phyloP scores from a whole-genome alignment of 106 monocot species.

The Dactylorhiza incarnata region DNA sequence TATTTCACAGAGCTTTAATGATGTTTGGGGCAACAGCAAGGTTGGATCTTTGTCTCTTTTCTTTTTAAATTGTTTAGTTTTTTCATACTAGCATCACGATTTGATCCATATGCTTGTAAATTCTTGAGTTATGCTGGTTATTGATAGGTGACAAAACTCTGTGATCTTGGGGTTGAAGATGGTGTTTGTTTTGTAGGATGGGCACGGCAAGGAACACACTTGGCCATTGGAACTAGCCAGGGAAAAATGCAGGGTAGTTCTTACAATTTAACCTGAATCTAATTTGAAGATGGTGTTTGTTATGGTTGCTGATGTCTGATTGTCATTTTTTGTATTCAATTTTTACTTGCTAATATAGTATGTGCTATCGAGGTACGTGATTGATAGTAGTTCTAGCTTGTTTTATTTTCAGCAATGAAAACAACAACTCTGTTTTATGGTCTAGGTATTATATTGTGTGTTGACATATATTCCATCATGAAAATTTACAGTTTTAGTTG shows the following conservation, averaged over 20 bases:
- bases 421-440: background rate
- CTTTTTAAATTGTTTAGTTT: background rate
- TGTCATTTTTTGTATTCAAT: slow-evolving; percentile 5
- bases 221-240: slow-evolving; percentile 81
- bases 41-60: slow-evolving; percentile 21
- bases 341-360: background rate
- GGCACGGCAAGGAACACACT: slow-evolving; percentile 72
- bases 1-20: too few species aligned
- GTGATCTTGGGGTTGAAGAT: slow-evolving; percentile 78
- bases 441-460: background rate
- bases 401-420: background rate
- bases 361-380: background rate
- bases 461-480: background rate
- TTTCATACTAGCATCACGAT: background rate
- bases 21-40: slow-evolving; percentile 97
- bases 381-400: background rate
- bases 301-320: background rate
- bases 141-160: slow-evolving; percentile 73
- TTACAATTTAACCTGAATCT: too few species aligned
- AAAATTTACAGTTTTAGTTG: background rate
- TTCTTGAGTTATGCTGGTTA: background rate
- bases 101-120: background rate
- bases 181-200: slow-evolving; percentile 90
- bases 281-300: too few species aligned
- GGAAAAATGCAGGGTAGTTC: slow-evolving; percentile 74